Conservation (phyloP, 805 yeast genomes). For the Cyberlindnera galapagoensis region DNA sequence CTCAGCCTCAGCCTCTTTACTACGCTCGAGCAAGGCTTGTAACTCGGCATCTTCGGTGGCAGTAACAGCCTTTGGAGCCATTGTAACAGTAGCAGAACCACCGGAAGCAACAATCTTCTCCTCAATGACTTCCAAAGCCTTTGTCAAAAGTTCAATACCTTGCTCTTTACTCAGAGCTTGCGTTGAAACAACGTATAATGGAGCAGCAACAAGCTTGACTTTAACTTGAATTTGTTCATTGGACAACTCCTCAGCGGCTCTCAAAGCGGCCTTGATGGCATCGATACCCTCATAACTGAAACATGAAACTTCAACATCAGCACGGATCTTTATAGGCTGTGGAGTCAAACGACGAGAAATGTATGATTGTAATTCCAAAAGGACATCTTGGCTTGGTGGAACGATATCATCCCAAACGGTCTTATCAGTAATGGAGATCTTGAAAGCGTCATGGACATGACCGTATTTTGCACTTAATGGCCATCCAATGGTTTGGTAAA, state of each 20-base stretch:
- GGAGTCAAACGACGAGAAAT: slow-evolving; percentile 94
- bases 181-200: slow-evolving; percentile 87
- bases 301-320: slow-evolving; percentile 97
- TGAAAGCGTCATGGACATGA: slow-evolving; percentile 96
- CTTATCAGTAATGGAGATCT: slow-evolving; percentile 86
- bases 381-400: slow-evolving; percentile 66
- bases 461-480: slow-evolving; percentile 93
- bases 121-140: slow-evolving; percentile 73
- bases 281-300: slow-evolving; percentile 96
- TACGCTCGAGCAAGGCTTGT: slow-evolving; percentile 89
- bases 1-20: slow-evolving; percentile 79
- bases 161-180: slow-evolving; percentile 87
- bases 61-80: slow-evolving; percentile 99
- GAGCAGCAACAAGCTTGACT: slow-evolving; percentile 96
- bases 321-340: slow-evolving; percentile 95
- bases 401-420: slow-evolving; percentile 74
- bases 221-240: slow-evolving; percentile 85
- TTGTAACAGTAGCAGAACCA: slow-evolving; percentile 86
- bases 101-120: slow-evolving; percentile 65
- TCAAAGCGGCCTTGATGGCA: slow-evolving; percentile 86
- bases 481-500: slow-evolving; percentile 93
- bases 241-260: slow-evolving; percentile 77
- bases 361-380: slow-evolving; percentile 80
- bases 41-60: slow-evolving; percentile 98
- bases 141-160: slow-evolving; percentile 74